phyloP scores from a whole-genome alignment of 2,329 filamentous ascomycete species.

The Zymoseptoria brevis region DNA sequence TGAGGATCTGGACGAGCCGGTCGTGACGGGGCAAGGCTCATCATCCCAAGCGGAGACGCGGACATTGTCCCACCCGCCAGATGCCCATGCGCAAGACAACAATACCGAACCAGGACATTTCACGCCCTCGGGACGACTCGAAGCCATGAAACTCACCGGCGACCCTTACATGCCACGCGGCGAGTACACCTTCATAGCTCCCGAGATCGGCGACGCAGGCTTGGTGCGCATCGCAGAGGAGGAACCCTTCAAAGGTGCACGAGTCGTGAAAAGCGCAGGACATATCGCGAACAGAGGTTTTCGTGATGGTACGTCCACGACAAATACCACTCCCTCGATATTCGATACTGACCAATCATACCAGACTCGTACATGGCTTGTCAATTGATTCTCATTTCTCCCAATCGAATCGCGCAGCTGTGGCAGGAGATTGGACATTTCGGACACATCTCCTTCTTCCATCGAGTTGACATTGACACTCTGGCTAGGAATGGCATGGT shows the following conservation, averaged over 20 bases:
- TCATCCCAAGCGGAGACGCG: neutral
- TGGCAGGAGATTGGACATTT: conserved; percentile 57
- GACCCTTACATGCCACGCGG: conserved; percentile 85
- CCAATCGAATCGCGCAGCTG: conserved; percentile 70
- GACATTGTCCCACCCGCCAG: neutral
- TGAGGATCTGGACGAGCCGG: conserved; percentile 4
- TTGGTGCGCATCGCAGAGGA: conserved; percentile 58
- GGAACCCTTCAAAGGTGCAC: conserved; percentile 60
- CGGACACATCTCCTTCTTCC: conserved; percentile 42
- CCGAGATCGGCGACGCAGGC: conserved; percentile 64
- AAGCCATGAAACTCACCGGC: conserved; percentile 85
- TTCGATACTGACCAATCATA: conserved; percentile 3
- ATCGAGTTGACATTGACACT: conserved; percentile 39
- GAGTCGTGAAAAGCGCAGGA: conserved; percentile 64
- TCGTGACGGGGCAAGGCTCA: neutral
- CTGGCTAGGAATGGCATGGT: conserved; percentile 14
- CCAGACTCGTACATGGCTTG: conserved; percentile 67
- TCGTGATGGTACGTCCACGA: conserved; percentile 51
- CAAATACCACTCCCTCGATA: neutral
- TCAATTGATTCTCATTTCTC: conserved; percentile 69
- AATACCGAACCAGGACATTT: neutral
- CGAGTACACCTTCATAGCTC: conserved; percentile 70
- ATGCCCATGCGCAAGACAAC: neutral
- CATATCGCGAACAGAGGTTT: conserved; percentile 73
- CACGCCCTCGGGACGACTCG: conserved; percentile 59